Conservation (phyloP, 1,139 yeast species). For the Eremothecium gossypii region DNA sequence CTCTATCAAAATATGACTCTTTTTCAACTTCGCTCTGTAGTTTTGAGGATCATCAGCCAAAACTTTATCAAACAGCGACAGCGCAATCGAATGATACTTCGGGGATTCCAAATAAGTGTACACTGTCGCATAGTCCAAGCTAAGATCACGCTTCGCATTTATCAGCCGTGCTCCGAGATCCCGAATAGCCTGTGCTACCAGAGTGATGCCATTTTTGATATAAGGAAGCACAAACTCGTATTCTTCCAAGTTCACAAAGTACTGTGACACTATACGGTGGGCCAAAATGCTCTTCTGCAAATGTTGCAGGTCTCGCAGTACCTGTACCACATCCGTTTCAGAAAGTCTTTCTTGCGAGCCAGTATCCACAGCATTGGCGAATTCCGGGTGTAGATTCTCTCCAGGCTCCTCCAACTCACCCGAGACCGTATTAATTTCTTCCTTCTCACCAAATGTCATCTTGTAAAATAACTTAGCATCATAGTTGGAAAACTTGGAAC, state of each 20-base stretch:
- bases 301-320: slow-evolving; percentile 44
- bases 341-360: slow-evolving; percentile 22
- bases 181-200: slow-evolving; percentile 42
- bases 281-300: slow-evolving; percentile 48
- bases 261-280: slow-evolving; percentile 54
- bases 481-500: slow-evolving; percentile 55
- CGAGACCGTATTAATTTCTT: slow-evolving; percentile 16
- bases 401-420: slow-evolving; percentile 24
- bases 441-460: slow-evolving; percentile 15
- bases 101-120: slow-evolving; percentile 87
- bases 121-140: slow-evolving; percentile 61
- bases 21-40: slow-evolving; percentile 65
- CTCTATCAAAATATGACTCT: slow-evolving; percentile 68
- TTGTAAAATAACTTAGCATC: slow-evolving; percentile 23
- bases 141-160: slow-evolving; percentile 49
- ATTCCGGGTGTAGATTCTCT: slow-evolving; percentile 21
- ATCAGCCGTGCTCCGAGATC: slow-evolving; percentile 40
- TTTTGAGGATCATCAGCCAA: slow-evolving; percentile 43
- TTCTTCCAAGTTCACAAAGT: slow-evolving; percentile 51
- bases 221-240: slow-evolving; percentile 54
- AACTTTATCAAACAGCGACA: slow-evolving; percentile 59
- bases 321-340: slow-evolving; percentile 46
- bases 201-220: slow-evolving; percentile 53
- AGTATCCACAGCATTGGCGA: slow-evolving; percentile 19
- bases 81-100: slow-evolving; percentile 68